Evolutionary conservation across 768 basidiomycete species (phyloP).

Genomic region (Tricholoma matsutake): DNA sequence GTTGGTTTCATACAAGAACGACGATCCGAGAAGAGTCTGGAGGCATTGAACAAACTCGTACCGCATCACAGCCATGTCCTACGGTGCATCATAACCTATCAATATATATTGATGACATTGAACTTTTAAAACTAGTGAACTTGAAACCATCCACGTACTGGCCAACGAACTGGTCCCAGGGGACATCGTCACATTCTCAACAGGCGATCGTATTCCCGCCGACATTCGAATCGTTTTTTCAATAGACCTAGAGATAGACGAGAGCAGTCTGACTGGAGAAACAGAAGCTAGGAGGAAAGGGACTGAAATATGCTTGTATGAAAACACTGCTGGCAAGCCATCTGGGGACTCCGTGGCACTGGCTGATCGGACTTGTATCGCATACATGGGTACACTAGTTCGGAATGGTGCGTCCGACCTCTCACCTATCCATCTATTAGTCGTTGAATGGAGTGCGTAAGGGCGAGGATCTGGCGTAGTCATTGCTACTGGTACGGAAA

Average conservation of each 20-base stretch:
- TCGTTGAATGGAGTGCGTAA: constrained; percentile 21
- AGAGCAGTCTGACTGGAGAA: constrained; percentile 94
- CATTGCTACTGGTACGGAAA: constrained; percentile 81
- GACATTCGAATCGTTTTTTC: constrained; percentile 84
- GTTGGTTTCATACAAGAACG: constrained; percentile 97
- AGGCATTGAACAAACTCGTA: constrained; percentile 94
- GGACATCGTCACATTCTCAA: constrained; percentile 84
- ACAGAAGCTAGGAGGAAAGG: constrained; percentile 77
- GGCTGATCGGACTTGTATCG: constrained; percentile 84
- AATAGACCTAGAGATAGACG: constrained; percentile 90
- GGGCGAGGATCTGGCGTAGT: constrained; percentile 85
- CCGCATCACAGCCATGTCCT: constrained; percentile 94
- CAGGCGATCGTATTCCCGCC: constrained; percentile 92
- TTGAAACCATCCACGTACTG: constrained; percentile 71
- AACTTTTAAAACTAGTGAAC: constrained; percentile 43
- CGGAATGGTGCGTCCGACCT: constrained; percentile 61
- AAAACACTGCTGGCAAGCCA: constrained; percentile 23
- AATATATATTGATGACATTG: constrained; percentile 1
- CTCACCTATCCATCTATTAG: background rate
- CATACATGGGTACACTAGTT: constrained; percentile 95
- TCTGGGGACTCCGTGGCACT: constrained; percentile 51
- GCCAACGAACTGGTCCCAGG: constrained; percentile 98
- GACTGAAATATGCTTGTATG: constrained; percentile 49
- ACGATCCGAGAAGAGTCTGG: constrained; percentile 90
- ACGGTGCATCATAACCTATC: constrained; percentile 41